These are phyloP conservation scores for Fusarium circinatum DNA, from an alignment of 2,329 filamentous ascomycete genomes.

Conservation along the genomic window DNA sequence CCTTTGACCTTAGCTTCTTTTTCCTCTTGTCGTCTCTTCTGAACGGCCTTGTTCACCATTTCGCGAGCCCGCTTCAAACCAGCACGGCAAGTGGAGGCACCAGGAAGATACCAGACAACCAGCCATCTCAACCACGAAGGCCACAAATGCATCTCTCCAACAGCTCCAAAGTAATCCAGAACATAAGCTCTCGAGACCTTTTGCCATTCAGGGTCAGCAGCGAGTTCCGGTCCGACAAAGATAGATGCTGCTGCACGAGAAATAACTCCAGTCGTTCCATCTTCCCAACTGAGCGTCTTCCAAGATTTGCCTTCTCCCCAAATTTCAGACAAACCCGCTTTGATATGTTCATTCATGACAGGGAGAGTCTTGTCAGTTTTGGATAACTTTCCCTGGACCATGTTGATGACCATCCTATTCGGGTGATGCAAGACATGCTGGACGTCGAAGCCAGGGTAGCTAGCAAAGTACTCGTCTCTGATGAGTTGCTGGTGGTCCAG, in stretches of 20 bases:
- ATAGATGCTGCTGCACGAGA: background rate
- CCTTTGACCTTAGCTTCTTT: rapidly evolving
- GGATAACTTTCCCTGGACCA: background rate
- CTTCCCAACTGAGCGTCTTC: background rate
- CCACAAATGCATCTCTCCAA: background rate
- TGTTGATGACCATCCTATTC: background rate
- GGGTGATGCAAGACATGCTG: background rate
- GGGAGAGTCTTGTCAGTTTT: background rate
- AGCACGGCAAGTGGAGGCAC: background rate
- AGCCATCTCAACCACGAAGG: background rate
- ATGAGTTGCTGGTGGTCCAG: background rate
- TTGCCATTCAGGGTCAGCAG: background rate
- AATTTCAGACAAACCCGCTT: rapidly evolving
- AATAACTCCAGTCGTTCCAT: background rate
- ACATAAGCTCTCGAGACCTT: background rate
- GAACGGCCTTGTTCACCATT: background rate
- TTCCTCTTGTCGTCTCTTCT: background rate
- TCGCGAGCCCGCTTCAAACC: background rate
- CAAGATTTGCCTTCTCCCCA: background rate
- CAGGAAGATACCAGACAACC: background rate
- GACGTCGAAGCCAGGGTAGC: background rate
- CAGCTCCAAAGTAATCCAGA: background rate
- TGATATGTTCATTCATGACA: background rate
- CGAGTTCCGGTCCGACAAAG: background rate
- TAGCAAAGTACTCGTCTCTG: background rate